Base-by-base conservation (phyloP, 2,329 filamentous ascomycete genomes). In the Talaromyces rugulosus region DNA sequence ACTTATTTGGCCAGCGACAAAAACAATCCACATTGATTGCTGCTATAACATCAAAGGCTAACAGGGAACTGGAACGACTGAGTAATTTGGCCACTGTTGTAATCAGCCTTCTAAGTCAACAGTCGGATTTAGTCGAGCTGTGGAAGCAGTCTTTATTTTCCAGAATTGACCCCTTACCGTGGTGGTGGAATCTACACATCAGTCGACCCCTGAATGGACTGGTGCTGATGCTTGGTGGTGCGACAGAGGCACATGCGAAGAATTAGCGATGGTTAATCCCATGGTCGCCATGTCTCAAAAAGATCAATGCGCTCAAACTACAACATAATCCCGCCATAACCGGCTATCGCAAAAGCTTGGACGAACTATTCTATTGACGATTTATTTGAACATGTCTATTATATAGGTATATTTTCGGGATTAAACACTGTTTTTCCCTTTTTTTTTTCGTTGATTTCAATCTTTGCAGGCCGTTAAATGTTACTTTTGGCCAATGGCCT, bases 101-200 rank as follows among this genome's bases (percentile, higher is more conserved):
- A 0, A 34, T 61, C 0, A 63, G 74, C 0, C 33, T 75, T 2
- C 2, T 70, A 2, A 58, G 60, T 9, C 66, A 62, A 5, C 65
- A 71, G 42, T 34, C 63, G 12, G 68, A 68, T 1, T 80, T 81
- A 54, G 47, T 85, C 0, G 18, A 80, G 0, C 75, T 75, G n/a
- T 86, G 83, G 82, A 81, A 82, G 58, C 82, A 87, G 18, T 82
- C 82, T 0, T 82, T 77, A 0, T 86, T 83, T 60, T 81, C 83
- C 55, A 53, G 70, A 1, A 82, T 80, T 75, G 85, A 87, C 71
- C 85, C 85, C 1, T 70, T 82, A 69, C 85, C 85, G 0, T 84
- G 80, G 67, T 82, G 84, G 73, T 82, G 81, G 76, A 71, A 86
- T 57, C 83, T 84, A 62, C 83, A 86, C 65, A 72, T 85, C 3